phyloP scores from a whole-genome alignment of 768 basidiomycete species.

The Termitomyces sp. region DNA sequence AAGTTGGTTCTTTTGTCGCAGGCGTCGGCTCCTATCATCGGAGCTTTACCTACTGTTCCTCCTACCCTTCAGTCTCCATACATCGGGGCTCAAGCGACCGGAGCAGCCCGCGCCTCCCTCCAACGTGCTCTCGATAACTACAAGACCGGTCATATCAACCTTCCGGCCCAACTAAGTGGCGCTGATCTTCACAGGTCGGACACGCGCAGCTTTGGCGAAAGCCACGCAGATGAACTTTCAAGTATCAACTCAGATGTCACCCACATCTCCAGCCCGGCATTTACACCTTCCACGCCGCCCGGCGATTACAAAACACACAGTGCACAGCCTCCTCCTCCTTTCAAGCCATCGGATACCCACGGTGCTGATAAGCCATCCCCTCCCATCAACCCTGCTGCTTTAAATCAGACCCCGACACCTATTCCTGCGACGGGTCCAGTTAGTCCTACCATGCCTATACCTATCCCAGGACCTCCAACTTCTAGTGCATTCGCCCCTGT shows the following conservation, averaged over 20 bases:
- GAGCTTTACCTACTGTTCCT: slow-evolving; percentile 61
- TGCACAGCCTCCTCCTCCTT: slow-evolving; percentile 11
- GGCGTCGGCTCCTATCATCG: slow-evolving; percentile 57
- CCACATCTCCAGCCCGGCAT: slow-evolving; percentile 18
- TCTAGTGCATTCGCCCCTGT: slow-evolving; percentile 22
- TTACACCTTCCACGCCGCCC: slow-evolving; percentile 38
- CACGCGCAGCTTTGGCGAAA: slow-evolving; percentile 80
- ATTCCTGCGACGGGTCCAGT: slow-evolving; percentile 22
- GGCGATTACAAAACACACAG: slow-evolving; percentile 17
- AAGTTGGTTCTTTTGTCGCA: slow-evolving; percentile 72
- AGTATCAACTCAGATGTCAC: slow-evolving; percentile 36
- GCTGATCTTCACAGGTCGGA: slow-evolving; percentile 66
- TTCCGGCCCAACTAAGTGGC: slow-evolving; percentile 37
- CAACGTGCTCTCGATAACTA: slow-evolving; percentile 79
- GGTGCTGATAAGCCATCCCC: slow-evolving; percentile 15
- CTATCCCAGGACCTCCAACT: slow-evolving; percentile 24
- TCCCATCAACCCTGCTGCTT: slow-evolving; percentile 19
- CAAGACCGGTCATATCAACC: slow-evolving; percentile 56
- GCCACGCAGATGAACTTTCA: slow-evolving; percentile 69
- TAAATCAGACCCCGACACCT: slow-evolving; percentile 15
- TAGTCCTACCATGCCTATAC: slow-evolving; percentile 17
- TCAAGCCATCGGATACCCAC: slow-evolving; percentile 7
- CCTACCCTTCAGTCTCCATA: slow-evolving; percentile 55
- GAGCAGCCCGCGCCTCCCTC: slow-evolving; percentile 63
- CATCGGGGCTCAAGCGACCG: slow-evolving; percentile 55